These are phyloP conservation scores for Microbotryum saponariae DNA, from an alignment of 1,284 basidiomycete genomes.

Conservation along the genomic window DNA sequence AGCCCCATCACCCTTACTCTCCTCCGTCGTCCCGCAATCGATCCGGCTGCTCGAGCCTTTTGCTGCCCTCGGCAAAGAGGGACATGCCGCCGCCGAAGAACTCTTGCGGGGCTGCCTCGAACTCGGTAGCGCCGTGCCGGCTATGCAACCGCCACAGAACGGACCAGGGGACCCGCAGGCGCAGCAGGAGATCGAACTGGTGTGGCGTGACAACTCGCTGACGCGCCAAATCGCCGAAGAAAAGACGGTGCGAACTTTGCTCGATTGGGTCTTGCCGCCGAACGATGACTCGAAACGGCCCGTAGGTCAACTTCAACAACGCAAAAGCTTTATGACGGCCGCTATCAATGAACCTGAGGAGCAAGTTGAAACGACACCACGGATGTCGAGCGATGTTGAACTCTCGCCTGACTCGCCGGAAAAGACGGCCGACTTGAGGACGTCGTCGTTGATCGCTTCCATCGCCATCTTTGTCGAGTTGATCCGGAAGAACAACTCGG, in stretches of 20 bases:
- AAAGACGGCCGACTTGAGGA: conserved; percentile 55
- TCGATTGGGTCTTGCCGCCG: conserved; percentile 71
- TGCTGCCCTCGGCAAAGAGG: conserved; percentile 63
- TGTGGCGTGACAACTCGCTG: conserved; percentile 58
- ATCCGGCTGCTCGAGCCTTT: conserved; percentile 76
- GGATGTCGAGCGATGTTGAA: neutral
- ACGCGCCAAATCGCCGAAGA: conserved; percentile 79
- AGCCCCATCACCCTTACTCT: conserved; percentile 51
- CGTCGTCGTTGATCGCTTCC: conserved; percentile 79
- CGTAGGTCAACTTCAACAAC: neutral
- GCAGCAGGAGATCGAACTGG: conserved; percentile 24
- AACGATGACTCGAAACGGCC: conserved; percentile 45
- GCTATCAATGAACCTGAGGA: conserved; percentile 19
- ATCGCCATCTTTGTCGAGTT: conserved; percentile 90
- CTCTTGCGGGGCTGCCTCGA: conserved; percentile 91
- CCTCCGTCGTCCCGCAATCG: conserved; percentile 52
- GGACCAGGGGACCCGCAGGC: neutral
- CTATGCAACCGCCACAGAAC: conserved; percentile 4
- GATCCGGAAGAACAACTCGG: conserved; percentile 97
- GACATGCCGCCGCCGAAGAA: conserved; percentile 82
- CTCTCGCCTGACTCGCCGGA: conserved; percentile 8
- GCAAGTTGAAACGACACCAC: neutral
- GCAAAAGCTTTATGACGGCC: conserved; percentile 30
- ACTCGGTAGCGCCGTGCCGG: conserved; percentile 63
- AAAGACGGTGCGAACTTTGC: conserved; percentile 63